A percentile compares a stretch with the other conserved stretches of the same genome.
These are phyloP conservation scores for Fusarium concolor DNA, from an alignment of 2,329 filamentous ascomycete genomes.

Conservation along the genomic window DNA sequence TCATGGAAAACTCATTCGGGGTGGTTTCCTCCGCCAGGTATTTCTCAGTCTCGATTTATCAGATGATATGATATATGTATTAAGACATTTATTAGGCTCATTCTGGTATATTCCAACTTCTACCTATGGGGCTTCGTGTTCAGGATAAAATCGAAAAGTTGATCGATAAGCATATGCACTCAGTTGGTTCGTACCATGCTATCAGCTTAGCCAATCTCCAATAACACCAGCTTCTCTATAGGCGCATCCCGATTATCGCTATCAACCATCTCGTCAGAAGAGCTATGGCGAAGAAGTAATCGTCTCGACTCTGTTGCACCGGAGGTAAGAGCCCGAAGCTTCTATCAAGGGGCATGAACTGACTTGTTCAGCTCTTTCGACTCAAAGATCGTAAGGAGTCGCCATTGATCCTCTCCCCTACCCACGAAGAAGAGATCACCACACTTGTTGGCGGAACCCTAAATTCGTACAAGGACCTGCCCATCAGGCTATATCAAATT, in stretches of 20 bases:
- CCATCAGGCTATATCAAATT: slow-evolving; percentile 90
- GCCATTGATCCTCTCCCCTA: slow-evolving; percentile 84
- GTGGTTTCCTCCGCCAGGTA: slow-evolving; percentile 80
- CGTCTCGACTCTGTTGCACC: slow-evolving; percentile 77
- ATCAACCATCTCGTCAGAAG: slow-evolving; percentile 86
- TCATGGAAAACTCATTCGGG: slow-evolving; percentile 74
- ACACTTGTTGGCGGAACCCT: slow-evolving; percentile 77
- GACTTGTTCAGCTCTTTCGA: slow-evolving; percentile 73
- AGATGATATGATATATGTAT: slow-evolving; percentile 7
- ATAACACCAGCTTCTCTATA: slow-evolving; percentile 46
- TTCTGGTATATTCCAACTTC: slow-evolving; percentile 89
- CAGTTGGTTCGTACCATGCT: slow-evolving; percentile 64
- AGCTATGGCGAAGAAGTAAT: slow-evolving; percentile 86
- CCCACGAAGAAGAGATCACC: slow-evolving; percentile 97
- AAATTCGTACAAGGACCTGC: slow-evolving; percentile 86
- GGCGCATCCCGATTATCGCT: slow-evolving; percentile 85
- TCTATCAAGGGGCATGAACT: slow-evolving; percentile 27
- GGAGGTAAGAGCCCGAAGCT: slow-evolving; percentile 67
- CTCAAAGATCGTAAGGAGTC: slow-evolving; percentile 82
- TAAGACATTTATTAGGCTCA: slow-evolving; percentile 69
- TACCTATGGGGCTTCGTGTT: slow-evolving; percentile 87
- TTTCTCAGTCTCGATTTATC: slow-evolving; percentile 31
- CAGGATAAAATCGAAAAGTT: slow-evolving; percentile 88
- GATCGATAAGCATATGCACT: slow-evolving; percentile 89
- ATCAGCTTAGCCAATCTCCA: not conserved